Conservation (phyloP, 192 early-diverging fungal species). For the Coemansia reversa region DNA sequence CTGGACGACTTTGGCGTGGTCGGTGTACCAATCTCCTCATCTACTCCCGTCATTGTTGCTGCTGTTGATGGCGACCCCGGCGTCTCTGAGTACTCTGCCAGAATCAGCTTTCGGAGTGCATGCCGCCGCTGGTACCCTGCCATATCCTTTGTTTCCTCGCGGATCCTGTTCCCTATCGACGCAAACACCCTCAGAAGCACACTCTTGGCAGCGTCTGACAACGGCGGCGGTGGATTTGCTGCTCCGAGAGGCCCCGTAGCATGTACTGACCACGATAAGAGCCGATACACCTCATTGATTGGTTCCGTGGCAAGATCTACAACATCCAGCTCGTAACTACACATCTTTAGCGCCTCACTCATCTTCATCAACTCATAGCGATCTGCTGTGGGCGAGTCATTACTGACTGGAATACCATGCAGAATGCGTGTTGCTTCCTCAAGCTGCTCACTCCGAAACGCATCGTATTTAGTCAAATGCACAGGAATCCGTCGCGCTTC, state of each 20-base stretch:
- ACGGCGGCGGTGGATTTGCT: conserved; percentile 24
- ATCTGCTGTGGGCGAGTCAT: conserved; percentile 22
- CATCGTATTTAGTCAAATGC: conserved; percentile 44
- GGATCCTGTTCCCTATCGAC: conserved; percentile 30
- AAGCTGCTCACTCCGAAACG: conserved; percentile 27
- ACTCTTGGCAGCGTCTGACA: conserved; percentile 24
- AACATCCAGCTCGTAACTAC: conserved; percentile 40
- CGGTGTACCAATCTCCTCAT: conserved; percentile 8
- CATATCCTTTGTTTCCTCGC: conserved; percentile 48
- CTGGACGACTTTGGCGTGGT: not conserved
- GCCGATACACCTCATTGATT: conserved; percentile 29
- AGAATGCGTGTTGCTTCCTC: conserved; percentile 16
- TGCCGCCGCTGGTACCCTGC: conserved; percentile 44
- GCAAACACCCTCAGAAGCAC: conserved; percentile 37
- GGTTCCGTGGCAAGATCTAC: conserved; percentile 10
- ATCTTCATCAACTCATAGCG: conserved; percentile 48
- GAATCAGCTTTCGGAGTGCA: conserved; percentile 39
- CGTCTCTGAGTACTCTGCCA: conserved; percentile 9
- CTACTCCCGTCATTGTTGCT: not conserved
- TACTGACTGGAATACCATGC: conserved; percentile 14
- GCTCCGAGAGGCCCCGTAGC: conserved; percentile 15
- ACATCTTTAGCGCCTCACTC: conserved; percentile 50
- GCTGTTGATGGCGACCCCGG: not conserved
- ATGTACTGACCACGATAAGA: conserved; percentile 45
- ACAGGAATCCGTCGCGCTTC: conserved; percentile 33